Percentiles rank a stretch among this genome's conserved stretches.
phyloP scores from a whole-genome alignment of 2,329 filamentous ascomycete species.

The Colletotrichum sp. region DNA sequence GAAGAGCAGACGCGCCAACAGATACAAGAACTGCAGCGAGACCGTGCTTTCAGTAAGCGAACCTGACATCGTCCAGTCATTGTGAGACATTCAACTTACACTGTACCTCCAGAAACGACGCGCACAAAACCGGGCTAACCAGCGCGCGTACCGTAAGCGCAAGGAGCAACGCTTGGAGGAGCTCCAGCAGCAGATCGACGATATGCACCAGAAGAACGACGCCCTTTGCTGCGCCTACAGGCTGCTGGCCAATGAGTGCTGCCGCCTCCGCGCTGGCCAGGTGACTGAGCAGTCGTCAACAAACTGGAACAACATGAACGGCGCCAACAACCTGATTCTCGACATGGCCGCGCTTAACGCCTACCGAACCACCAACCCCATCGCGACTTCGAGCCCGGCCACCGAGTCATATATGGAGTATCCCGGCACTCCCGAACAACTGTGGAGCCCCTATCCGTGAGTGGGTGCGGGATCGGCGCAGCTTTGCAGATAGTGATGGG shows the following conservation, averaged over 20 bases:
- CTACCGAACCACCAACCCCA: not conserved
- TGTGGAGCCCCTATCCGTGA: conserved; percentile 8
- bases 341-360: conserved; percentile 6
- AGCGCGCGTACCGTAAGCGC: conserved; percentile 18
- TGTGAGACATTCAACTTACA: not conserved
- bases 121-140: conserved; percentile 18
- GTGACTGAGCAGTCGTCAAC: not conserved
- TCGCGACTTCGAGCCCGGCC: not conserved
- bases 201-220: conserved; percentile 19
- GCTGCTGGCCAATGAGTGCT: conserved; percentile 12
- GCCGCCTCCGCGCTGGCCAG: not conserved
- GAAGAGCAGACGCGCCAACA: conserved; percentile 13
- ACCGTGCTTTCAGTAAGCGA: conserved; percentile 15
- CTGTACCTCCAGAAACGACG: conserved; percentile 2
- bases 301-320: not conserved
- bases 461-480: not conserved
- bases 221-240: conserved; percentile 17
- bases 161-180: conserved; percentile 16
- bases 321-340: not conserved
- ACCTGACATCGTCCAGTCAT: not conserved
- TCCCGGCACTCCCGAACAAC: conserved; percentile 6
- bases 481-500: not conserved
- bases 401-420: conserved; percentile 11
- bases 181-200: conserved; percentile 15
- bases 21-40: conserved; percentile 23